Percentiles rank a stretch among this genome's conserved stretches.
phyloP scores from a whole-genome alignment of 148 eudicot species.

The Amaranthus cruentus region DNA sequence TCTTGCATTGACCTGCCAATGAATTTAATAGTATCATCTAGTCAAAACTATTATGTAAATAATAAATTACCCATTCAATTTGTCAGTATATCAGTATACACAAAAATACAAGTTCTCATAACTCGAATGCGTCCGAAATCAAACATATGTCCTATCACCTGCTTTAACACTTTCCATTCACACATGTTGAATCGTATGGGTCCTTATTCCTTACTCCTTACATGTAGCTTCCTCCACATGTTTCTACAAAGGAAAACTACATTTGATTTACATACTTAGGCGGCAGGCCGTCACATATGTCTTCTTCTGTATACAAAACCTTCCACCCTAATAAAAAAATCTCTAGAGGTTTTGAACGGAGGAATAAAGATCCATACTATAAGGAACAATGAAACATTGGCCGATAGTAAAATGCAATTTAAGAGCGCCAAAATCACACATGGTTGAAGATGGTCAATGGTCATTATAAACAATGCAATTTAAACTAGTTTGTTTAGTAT shows the following conservation, averaged over 20 bases:
- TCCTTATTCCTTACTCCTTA: neutral
- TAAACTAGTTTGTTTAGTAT: too few relatives aligned
- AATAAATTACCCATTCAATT: neutral
- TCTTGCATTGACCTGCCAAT: conserved; percentile 53
- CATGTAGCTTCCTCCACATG: neutral
- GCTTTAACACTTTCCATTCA: neutral
- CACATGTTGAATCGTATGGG: neutral
- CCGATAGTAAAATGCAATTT: neutral
- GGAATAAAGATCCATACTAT: neutral
- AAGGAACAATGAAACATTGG: neutral
- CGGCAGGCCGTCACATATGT: neutral
- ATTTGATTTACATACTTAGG: neutral
- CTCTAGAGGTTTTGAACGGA: neutral
- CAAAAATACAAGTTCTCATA: neutral
- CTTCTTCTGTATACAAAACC: neutral
- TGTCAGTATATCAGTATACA: neutral
- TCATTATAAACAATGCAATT: neutral
- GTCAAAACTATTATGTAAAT: neutral
- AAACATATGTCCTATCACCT: neutral
- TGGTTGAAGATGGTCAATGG: neutral
- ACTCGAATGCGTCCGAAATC: neutral
- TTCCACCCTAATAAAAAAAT: neutral
- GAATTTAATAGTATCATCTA: conserved; percentile 1
- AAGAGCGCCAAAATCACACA: neutral
- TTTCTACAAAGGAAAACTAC: neutral